Evolutionary conservation across 2,329 filamentous ascomycete genomes (phyloP).

Genomic region (Epichloe baconii): DNA sequence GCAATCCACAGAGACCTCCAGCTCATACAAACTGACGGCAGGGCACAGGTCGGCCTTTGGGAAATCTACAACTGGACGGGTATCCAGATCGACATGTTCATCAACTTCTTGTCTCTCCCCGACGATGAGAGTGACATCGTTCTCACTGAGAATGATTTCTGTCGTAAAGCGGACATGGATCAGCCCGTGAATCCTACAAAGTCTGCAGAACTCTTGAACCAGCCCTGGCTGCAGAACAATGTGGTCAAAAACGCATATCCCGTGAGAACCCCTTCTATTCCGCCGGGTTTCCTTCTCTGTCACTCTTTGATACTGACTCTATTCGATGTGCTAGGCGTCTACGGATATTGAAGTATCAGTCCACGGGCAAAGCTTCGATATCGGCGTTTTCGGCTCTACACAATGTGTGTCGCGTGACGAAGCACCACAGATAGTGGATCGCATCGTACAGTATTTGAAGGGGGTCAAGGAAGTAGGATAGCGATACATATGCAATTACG

Average conservation of each 20-base stretch:
- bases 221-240: slow-evolving; percentile 12
- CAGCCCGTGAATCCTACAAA: neutral
- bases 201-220: neutral
- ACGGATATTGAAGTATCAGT: slow-evolving; percentile 29
- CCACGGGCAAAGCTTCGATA: slow-evolving; percentile 17
- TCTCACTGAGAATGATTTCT: neutral
- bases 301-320: neutral
- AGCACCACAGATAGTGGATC: slow-evolving; percentile 14
- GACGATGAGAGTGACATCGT: neutral
- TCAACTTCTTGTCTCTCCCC: slow-evolving; percentile 64
- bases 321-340: slow-evolving; percentile 17
- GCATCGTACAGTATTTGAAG: slow-evolving; percentile 12
- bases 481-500: neutral
- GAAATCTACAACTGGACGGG: slow-evolving; percentile 69
- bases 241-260: slow-evolving; percentile 14
- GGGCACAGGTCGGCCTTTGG: slow-evolving; percentile 50
- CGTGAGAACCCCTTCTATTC: slow-evolving; percentile 11
- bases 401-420: slow-evolving; percentile 13
- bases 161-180: neutral
- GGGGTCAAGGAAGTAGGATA: neutral
- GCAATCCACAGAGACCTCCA: slow-evolving; percentile 56
- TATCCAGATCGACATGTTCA: slow-evolving; percentile 54
- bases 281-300: neutral
- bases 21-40: slow-evolving; percentile 35
- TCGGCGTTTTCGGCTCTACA: slow-evolving; percentile 28